Conservation (phyloP, 179 eudicot genomes). For the Spergularia azorica region DNA sequence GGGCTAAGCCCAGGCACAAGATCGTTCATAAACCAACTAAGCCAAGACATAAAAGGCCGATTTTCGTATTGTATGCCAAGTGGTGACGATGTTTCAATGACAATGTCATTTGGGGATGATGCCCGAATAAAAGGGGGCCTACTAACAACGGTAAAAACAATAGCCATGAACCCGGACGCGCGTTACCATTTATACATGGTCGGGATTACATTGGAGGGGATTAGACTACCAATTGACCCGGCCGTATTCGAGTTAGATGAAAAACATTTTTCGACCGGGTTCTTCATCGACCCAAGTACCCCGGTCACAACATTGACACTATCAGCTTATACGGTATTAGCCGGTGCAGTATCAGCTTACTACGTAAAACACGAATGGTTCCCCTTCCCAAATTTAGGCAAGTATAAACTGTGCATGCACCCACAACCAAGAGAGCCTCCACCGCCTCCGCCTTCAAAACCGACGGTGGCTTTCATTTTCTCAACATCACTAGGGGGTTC, state of each 20-base stretch:
- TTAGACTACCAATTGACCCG: background rate
- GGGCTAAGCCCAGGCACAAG: slow-evolving; percentile 23
- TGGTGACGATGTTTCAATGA: background rate
- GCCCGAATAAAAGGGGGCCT: background rate
- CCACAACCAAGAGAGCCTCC: too few species aligned
- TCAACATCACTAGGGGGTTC: background rate
- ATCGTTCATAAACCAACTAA: slow-evolving; percentile 22
- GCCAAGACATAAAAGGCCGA: slow-evolving; percentile 7
- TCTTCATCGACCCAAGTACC: background rate
- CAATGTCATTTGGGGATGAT: slow-evolving; percentile 9
- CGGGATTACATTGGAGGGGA: background rate
- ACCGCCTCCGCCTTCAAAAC: too few species aligned
- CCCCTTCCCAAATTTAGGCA: background rate
- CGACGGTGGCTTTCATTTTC: background rate
- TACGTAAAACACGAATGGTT: background rate
- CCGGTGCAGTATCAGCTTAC: background rate
- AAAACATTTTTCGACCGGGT: background rate
- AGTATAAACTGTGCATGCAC: too few species aligned
- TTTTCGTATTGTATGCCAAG: slow-evolving; percentile 13
- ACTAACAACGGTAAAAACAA: background rate
- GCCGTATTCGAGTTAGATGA: background rate
- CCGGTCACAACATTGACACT: background rate
- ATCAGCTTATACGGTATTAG: background rate
- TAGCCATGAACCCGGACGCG: background rate
- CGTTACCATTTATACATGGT: slow-evolving; percentile 14